Evolutionary conservation across 116 monocot species (phyloP), one percentile per base, ranked within the genome.

Genomic region (Iris pallida): DNA sequence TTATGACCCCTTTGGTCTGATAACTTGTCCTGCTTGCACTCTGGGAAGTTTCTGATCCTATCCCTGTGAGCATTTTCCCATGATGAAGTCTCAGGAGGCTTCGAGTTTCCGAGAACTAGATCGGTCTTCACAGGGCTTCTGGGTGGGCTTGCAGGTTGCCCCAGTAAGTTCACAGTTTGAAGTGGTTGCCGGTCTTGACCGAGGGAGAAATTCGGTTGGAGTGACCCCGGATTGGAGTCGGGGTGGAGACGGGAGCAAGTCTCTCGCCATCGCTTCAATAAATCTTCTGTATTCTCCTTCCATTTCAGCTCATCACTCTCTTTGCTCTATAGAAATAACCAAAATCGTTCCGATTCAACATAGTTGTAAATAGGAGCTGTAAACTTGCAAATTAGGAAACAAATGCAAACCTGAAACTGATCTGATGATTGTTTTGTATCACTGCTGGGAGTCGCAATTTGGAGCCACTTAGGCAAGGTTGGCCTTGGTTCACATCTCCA

Each of bases 121-220:
- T 98, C 93, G 1, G 93, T 98, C 76, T 79, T 77, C 43, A 98
- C 90, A 20, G 79, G 89, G 62, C 85, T 87, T 8, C 67, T 56
- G 0, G 87, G 81, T 1, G 86, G 82, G 51, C 76, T 80, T 13
- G 53, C 68, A 47, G 64, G 65, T 2, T 5, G 5, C 5, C 65
- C 13, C 2, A 52, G 47, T 1, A 14, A 13, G 16, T 12, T 57
- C 15, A 0, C 56, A 14, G 54, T 6, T 44, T 64, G 47, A 44
- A 70, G 46, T 8, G 83, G 30, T 43, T 63, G 48, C 44, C 66
- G 44, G 59, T 47, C 53, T 15, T 45, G 30, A 3, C 57, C 19
- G 0, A 76, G 65, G 13, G 60, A 15, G 43, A 74, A 41, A 13
- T 72, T 76, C 16, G 66, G 74, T 16, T 68, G 64, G 19, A 53